Evolutionary conservation across 257 asterid genomes (phyloP).

Genomic region (Scutellaria minor): DNA sequence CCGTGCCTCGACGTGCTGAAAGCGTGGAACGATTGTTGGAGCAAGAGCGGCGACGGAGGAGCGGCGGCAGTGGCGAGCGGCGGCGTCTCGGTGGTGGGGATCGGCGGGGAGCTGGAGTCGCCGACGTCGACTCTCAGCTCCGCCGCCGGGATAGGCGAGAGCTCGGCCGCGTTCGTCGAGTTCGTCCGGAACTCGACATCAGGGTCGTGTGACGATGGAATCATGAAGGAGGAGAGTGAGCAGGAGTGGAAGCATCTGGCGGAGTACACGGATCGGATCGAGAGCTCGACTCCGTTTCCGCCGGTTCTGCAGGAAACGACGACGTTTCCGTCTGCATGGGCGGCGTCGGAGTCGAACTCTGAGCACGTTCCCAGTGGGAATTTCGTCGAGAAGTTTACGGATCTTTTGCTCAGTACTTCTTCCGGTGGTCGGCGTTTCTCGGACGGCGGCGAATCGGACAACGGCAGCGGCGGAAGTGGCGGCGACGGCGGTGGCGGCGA

Average conservation of each 20-base stretch:
- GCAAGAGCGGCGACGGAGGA: constrained; percentile 30
- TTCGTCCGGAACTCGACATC: constrained; percentile 48
- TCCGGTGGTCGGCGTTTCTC: constrained; percentile 47
- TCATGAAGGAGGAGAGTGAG: constrained; percentile 55
- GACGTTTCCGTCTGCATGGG: constrained; percentile 49
- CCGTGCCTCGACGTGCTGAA: constrained; percentile 60
- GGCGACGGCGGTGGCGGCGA: constrained; percentile 46
- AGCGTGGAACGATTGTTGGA: constrained; percentile 62
- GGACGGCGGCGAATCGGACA: constrained; percentile 63
- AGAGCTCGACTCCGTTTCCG: constrained; percentile 28
- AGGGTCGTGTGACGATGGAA: constrained; percentile 52
- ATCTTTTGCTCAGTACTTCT: constrained; percentile 63
- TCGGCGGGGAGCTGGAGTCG: constrained; percentile 57
- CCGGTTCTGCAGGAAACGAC: constrained; percentile 38
- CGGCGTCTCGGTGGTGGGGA: constrained; percentile 36
- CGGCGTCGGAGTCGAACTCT: constrained; percentile 42
- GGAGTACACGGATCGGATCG: constrained; percentile 46
- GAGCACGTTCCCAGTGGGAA: constrained; percentile 50
- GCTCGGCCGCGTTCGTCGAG: constrained; percentile 50
- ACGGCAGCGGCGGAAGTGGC: constrained; percentile 35
- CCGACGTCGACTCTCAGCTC: constrained; percentile 78
- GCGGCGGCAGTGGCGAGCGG: constrained; percentile 16
- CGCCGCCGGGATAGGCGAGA: constrained; percentile 45
- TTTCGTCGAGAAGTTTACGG: constrained; percentile 77
- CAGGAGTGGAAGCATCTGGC: constrained; percentile 63